Base-by-base conservation (phyloP, 2,329 filamentous ascomycete genomes). In the Trichocomaceae sp. region DNA sequence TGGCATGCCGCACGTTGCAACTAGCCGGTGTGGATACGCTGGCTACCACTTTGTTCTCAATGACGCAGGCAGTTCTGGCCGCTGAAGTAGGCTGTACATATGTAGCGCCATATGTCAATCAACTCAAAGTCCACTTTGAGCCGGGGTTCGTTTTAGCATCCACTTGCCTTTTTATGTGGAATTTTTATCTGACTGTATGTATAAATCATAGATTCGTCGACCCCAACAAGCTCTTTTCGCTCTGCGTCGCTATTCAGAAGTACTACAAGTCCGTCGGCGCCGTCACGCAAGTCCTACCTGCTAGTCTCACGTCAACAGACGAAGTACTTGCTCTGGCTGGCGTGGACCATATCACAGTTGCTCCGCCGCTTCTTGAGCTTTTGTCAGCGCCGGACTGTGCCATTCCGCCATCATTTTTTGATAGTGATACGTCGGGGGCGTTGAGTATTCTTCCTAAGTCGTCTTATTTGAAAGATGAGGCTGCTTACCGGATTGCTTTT, bases 81-180 rank as follows among this genome's bases (percentile, higher is more conserved):
- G 78, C 75, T 1, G 77, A 83, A 49, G 79, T 76, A 0, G 74
- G 76, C 3, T 85, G 82, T 60, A 77, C 77, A 0, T 86, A 85
- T 61, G 80, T 86, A 44, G 81, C 83, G 0, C 83, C 84, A 0
- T 77, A 85, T 58, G 80, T 86, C 29, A 85, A 86, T 62, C 82
- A 85, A 59, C 69, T 86, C 41, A 79, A 78, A 59, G 83, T 84
- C 5, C 82, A 85, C 61, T 81, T 84, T 55, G 78, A 82, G 44
- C 50, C 60, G 7, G 64, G 62, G 68, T 69, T 37, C 48, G 61
- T 54, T 26, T 26, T 26, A 26, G 23, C 7, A 17, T 3, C 5
- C 31, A 13, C 5, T 35, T 4, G 4, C 33, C 3, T 26, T 23
- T 47, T 48, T 9, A 4, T 3, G 10, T 7, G n/a, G n/a, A n/a